phyloP scores from a whole-genome alignment of 1,284 basidiomycete genomes.

The Fomitopsis schrenkii region DNA sequence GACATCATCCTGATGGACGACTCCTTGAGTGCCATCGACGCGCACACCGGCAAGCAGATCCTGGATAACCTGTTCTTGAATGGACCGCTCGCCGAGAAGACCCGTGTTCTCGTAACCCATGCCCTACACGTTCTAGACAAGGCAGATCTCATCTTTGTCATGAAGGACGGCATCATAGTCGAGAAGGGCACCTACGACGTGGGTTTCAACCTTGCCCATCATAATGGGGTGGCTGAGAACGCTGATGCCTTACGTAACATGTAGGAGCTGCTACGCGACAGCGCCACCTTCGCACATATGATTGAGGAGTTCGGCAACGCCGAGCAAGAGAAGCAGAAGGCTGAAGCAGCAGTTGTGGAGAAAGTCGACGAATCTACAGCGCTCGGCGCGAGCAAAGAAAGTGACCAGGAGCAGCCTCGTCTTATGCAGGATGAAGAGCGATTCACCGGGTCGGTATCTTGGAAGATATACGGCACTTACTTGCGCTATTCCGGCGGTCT shows the following conservation, averaged over 20 bases:
- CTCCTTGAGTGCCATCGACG: constrained; percentile 71
- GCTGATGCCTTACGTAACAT: neutral
- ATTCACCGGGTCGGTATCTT: constrained; percentile 28
- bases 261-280: constrained; percentile 49
- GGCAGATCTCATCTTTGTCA: constrained; percentile 65
- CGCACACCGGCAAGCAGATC: constrained; percentile 59
- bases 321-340: constrained; percentile 30
- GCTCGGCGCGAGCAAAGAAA: constrained; percentile 9
- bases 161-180: constrained; percentile 65
- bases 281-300: constrained; percentile 51
- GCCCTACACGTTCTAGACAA: constrained; percentile 68
- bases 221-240: neutral
- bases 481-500: constrained; percentile 46
- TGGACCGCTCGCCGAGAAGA: constrained; percentile 56
- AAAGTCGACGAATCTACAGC: constrained; percentile 21
- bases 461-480: constrained; percentile 34
- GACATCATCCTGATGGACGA: constrained; percentile 75
- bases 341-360: constrained; percentile 14
- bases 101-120: constrained; percentile 77
- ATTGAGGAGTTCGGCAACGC: constrained; percentile 59
- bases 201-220: constrained; percentile 6
- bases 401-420: constrained; percentile 1
- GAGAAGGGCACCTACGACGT: constrained; percentile 64
- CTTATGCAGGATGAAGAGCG: constrained; percentile 39
- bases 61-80: constrained; percentile 56